Evolutionary conservation across 768 basidiomycete species (phyloP), one percentile per base, ranked within the genome.

Genomic region (Lactifluus rugatus): DNA sequence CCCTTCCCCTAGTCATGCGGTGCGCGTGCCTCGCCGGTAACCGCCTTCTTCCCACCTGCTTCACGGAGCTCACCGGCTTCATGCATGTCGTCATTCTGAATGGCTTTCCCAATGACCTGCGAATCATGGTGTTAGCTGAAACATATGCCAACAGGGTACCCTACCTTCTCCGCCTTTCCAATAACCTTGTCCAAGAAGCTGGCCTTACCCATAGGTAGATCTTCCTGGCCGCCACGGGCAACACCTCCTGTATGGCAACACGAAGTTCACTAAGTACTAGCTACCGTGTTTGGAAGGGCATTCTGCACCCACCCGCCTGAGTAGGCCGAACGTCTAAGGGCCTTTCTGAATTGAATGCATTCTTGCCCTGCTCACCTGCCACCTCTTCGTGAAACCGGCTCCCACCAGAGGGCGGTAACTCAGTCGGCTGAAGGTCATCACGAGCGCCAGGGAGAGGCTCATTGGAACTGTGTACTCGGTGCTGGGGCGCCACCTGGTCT

Each of bases 1-100:
- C 8, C 42, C 42, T 6, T 19, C 7, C 3, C 3, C 25, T 63
- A 78, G 60, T 79, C 75, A 45, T 76, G 76, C 3, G 73, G 66
- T 2, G 75, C 74, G 11, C 75, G 69, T 11, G 77, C 74, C 31
- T 69, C 66, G 1, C 75, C 76, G 8, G 62, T 66, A 2, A 65
- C 74, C 10, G 78, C 80, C 10, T 69, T 70, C 66, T 79, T 81
- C 0, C 81, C 81, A 7, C 76, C 78, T 0, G 76, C 66, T 69
- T 81, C 76, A 36, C 83, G 75, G 31, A 83, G 66, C 60, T 78
- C 77, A 16, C 83, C 84, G 65, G 73, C 78, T 69, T 82, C 81
- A 51, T 80, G 77, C 68, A 79, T 52, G 7, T 76, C 81, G 0
- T 74, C 67, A 10, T 83, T 81, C 21, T 73, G 54, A 14, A 70